Evolutionary conservation across 495 filamentous ascomycete genomes (phyloP), one percentile per base, ranked within the genome.

Genomic region (Hypoxylon crocopeplum): DNA sequence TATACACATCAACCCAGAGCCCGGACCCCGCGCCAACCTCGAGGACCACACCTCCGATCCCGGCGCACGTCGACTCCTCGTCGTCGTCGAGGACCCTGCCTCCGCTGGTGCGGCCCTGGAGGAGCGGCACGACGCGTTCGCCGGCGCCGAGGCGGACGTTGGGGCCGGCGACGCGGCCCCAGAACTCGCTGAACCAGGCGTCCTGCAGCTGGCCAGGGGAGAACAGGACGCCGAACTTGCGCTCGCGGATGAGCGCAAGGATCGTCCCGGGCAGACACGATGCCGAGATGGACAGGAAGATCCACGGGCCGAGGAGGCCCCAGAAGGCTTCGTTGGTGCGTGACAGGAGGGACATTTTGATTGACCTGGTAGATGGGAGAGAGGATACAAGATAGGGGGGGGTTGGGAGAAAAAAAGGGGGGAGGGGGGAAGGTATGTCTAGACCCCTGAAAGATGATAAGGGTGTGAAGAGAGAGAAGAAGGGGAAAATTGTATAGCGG

Each of bases 171-270:
- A 45, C 48, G 45, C 27, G 5, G 19, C 60, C 38, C 80, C 81
- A 84, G 70, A 84, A 81, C 12, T 59, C 59, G 20, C 68, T 71
- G 71, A 84, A 84, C 78, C 79, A 82, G 33, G 69, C 69, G 20
- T 72, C 60, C 27, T 69, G 72, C 41, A 83, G 69, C 5, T 17
- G 32, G 10, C 61, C 21, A 1, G 59, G 66, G 20, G 73, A 75
- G 30, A 77, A 24, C 3, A 81, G 66, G 4, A 67, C 53, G 44
- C 20, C 17, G 36, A 67, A 53, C 48, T 71, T 24, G 16, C 24
- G 33, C 11, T 64, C 44, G n/a, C 24, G 30, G 13, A 78, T 10
- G 30, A 77, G 66, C 11, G 55, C 17, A 11, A 69, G 39, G 46
- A 79, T 36, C 2, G 76, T 76, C 1, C 37, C 6, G 0, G 77